Percentiles rank a stretch among this genome's conserved stretches.
Conservation (phyloP, 148 eudicot genomes). For the Vaccinium myrtillus region DNA sequence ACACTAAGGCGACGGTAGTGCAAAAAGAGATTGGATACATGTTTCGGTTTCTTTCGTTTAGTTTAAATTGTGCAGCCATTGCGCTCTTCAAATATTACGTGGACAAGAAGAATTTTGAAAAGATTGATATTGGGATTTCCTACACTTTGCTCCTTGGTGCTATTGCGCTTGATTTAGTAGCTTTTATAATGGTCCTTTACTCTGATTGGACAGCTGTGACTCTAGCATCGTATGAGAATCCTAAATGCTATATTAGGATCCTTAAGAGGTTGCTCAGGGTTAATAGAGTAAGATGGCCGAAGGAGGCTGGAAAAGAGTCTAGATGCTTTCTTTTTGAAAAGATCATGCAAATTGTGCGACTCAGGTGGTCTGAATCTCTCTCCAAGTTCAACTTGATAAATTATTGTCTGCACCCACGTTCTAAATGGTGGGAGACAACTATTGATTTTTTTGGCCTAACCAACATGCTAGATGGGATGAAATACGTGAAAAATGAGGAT, state of each 20-base stretch:
- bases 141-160: conserved; percentile 32
- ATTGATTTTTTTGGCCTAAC: conserved; percentile 25
- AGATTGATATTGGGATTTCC: conserved; percentile 30
- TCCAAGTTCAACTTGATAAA: conserved; percentile 28
- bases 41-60: conserved; percentile 23
- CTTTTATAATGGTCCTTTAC: conserved; percentile 32
- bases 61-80: conserved; percentile 18
- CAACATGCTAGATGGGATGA: conserved; percentile 23
- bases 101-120: conserved; percentile 8
- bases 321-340: not conserved
- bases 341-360: conserved; percentile 9
- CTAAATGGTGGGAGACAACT: not conserved
- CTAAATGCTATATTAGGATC: not conserved
- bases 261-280: not conserved
- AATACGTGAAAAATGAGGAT: conserved; percentile 18
- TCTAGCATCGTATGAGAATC: conserved; percentile 2
- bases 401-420: conserved; percentile 28
- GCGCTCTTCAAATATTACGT: conserved; percentile 12
- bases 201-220: conserved; percentile 39
- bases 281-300: conserved; percentile 7
- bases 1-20: conserved; percentile 40
- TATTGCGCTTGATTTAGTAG: conserved; percentile 35
- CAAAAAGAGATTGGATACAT: conserved; percentile 23
- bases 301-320: not conserved
- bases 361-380: conserved; percentile 40